Evolutionary conservation across 1,284 basidiomycete species (phyloP), one percentile per base, ranked within the genome.

Genomic region (Heliocybe sulcata): DNA sequence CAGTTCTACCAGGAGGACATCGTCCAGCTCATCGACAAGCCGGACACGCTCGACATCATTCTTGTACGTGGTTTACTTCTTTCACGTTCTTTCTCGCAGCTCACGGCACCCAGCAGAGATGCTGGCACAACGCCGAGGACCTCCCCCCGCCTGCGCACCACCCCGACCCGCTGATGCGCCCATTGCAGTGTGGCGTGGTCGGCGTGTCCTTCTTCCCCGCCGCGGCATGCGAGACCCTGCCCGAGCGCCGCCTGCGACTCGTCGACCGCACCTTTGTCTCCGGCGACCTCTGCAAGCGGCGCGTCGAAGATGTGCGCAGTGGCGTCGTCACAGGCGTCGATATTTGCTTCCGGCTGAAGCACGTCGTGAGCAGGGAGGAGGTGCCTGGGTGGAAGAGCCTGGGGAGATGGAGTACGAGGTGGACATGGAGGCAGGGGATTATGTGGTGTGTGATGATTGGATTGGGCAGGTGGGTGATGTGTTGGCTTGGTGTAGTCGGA

Each of bases 381-480:
- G 63, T 92, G 26, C 73, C 79, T 1, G 82, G 77, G 3, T 92
- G 87, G 85, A 81, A 82, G 60, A 76, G 77, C 6, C 67, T 77
- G 53, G 72, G 77, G 81, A 89, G 54, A 67, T 94, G n/a, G 75
- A 80, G 59, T 76, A 75, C 35, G 75, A 78, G 23, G 69, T 72
- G 25, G 80, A 85, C 25, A 77, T 85, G 26, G 85, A 90, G 58
- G 77, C 87, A 42, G 89, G 91, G 6, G 92, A 95, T 67, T 90
- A 87, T 72, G 90, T 95, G 54, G 74, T 86, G 3, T 83, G 82
- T 64, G 81, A 89, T 58, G 83, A 94, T 65, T 98, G 94, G 94
- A 75, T 97, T 62, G 94, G 94, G 52, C 89, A 94, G 80, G 87
- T 88, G n/a, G n/a, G n/a, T n/a, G n/a, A n/a, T n/a, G n/a, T n/a